Percentiles rank a stretch among this genome's conserved stretches.
phyloP scores from a whole-genome alignment of 1,284 basidiomycete genomes.

The Fereydounia khargensis region DNA sequence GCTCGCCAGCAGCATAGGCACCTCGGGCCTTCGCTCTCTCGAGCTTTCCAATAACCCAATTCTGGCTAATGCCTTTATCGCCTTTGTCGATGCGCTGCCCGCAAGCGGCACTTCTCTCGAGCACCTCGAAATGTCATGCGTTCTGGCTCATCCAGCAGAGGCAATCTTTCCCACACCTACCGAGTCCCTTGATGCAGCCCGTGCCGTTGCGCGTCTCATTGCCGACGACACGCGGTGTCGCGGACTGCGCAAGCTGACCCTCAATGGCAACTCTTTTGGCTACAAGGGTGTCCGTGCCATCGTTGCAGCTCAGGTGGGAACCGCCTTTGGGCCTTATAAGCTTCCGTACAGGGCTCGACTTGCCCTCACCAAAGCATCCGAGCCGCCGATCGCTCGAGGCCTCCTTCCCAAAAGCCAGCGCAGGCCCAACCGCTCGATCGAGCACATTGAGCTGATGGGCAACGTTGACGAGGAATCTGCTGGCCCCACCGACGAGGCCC shows the following conservation, averaged over 20 bases:
- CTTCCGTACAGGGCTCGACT: no score
- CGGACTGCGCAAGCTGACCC: slow-evolving; percentile 1
- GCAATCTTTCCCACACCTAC: neutral
- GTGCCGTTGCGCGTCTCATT: slow-evolving; percentile 9
- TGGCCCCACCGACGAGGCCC: no score
- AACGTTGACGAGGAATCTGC: no score
- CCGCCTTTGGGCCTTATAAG: no score
- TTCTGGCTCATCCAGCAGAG: slow-evolving; percentile 1
- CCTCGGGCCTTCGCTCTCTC: slow-evolving; percentile 3
- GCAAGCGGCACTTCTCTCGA: slow-evolving; percentile 7
- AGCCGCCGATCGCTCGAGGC: no score
- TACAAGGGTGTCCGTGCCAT: slow-evolving; percentile 8
- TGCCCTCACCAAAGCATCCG: no score
- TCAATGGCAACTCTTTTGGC: slow-evolving; percentile 19
- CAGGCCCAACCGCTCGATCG: slow-evolving; percentile 2
- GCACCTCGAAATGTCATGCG: slow-evolving; percentile 3
- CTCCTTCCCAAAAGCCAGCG: neutral
- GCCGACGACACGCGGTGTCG: slow-evolving; percentile 11
- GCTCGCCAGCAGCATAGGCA: slow-evolving; percentile 5
- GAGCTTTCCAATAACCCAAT: slow-evolving; percentile 13
- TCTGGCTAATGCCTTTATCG: slow-evolving; percentile 1
- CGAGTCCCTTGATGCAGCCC: slow-evolving; percentile 1
- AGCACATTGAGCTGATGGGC: neutral
- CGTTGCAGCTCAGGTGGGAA: slow-evolving; percentile 2
- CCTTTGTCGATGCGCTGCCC: slow-evolving; percentile 20